phyloP scores from a whole-genome alignment of 2,329 filamentous ascomycete species.

The Dryadomyces quercus-mongolicae region DNA sequence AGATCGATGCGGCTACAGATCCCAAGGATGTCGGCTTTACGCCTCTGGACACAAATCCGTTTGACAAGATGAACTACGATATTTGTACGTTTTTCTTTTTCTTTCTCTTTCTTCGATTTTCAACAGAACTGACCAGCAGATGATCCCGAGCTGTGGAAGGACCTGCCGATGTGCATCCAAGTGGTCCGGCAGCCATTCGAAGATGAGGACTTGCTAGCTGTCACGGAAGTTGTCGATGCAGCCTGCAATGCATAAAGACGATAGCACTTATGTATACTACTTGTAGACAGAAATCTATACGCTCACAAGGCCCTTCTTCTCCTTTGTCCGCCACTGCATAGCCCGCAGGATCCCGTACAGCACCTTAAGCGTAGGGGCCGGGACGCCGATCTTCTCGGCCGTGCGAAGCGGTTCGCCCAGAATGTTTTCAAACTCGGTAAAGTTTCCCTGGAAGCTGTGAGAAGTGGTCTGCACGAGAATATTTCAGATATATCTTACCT shows the following conservation, averaged over 20 bases:
- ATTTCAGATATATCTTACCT: slow-evolving; percentile 14
- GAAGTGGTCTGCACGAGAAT: neutral
- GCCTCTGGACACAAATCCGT: neutral
- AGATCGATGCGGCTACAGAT: neutral
- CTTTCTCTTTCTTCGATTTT: no score
- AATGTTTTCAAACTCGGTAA: slow-evolving; percentile 43
- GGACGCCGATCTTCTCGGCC: slow-evolving; percentile 32
- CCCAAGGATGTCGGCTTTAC: neutral
- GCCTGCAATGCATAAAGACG: neutral
- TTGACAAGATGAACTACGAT: neutral
- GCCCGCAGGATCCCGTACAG: slow-evolving; percentile 35
- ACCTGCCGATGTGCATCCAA: neutral
- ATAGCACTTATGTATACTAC: neutral
- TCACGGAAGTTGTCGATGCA: neutral
- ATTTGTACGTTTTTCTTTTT: neutral
- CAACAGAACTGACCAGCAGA: neutral
- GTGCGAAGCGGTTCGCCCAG: slow-evolving; percentile 44
- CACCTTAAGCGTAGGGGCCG: slow-evolving; percentile 34
- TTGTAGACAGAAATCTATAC: neutral
- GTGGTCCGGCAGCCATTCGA: neutral
- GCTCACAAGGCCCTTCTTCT: slow-evolving; percentile 25
- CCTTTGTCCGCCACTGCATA: slow-evolving; percentile 35
- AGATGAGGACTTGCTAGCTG: neutral
- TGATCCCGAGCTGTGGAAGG: neutral
- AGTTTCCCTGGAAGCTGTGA: slow-evolving; percentile 25